Conservation (phyloP, 139 green algal species). For the Haematococcus sp. region DNA sequence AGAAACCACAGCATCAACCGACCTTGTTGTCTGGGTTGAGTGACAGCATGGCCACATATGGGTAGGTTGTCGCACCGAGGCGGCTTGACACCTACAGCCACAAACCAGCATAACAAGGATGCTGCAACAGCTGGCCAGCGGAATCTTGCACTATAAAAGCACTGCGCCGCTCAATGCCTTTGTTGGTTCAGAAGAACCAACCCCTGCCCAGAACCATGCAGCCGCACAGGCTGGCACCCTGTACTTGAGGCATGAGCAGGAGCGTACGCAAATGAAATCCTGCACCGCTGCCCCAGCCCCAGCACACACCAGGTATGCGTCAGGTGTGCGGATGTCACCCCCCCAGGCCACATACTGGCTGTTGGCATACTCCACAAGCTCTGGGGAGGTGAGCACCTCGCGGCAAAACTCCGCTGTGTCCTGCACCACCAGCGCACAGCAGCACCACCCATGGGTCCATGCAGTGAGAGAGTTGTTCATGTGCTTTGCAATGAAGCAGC, state of each 20-base stretch:
- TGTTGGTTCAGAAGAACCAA: no score
- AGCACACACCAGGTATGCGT: background rate
- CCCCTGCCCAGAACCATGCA: no score
- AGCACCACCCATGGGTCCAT: background rate
- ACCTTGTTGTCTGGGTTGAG: conserved; percentile 47
- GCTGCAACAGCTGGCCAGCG: no score
- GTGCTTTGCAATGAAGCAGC: background rate
- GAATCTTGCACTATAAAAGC: no score
- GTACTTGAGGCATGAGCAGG: no score
- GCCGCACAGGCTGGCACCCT: no score
- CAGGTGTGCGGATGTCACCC: background rate
- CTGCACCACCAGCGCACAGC: background rate
- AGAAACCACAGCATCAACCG: no score
- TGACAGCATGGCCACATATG: conserved; percentile 65
- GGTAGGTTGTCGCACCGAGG: conserved; percentile 61
- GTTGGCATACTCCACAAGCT: background rate
- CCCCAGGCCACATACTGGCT: background rate
- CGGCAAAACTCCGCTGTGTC: background rate
- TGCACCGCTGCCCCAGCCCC: background rate
- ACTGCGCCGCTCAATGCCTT: no score
- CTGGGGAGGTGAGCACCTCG: background rate
- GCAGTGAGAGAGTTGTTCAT: background rate
- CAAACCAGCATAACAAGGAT: background rate
- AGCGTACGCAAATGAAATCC: no score
- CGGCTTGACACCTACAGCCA: conserved; percentile 31